Evolutionary conservation across 2,329 filamentous ascomycete genomes (phyloP).

Genomic region (Ascochyta clinopodiicola): DNA sequence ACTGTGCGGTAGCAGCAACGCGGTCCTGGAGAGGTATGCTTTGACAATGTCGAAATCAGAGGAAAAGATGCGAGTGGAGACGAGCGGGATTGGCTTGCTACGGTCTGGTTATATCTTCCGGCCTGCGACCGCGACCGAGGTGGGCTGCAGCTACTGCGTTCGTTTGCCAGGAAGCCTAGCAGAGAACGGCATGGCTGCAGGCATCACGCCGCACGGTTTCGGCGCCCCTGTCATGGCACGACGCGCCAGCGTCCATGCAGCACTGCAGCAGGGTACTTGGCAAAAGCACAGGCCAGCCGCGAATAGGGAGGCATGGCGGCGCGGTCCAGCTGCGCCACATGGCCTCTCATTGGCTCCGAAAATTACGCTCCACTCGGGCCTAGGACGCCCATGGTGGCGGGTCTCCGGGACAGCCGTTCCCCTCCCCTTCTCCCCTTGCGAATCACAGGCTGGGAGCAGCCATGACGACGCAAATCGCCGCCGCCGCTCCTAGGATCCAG

Average conservation of each 20-base stretch:
- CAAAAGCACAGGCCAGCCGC: constrained; percentile 13
- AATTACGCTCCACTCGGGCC: constrained; percentile 19
- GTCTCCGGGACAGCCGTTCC: constrained; percentile 23
- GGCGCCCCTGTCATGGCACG: constrained; percentile 27
- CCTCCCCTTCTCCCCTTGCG: constrained; percentile 10
- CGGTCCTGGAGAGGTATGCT: not conserved
- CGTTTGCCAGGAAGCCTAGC: constrained; percentile 27
- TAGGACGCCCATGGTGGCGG: constrained; percentile 21
- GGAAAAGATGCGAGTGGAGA: constrained; percentile 19
- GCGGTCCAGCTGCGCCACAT: constrained; percentile 21
- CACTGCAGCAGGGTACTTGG: constrained; percentile 25
- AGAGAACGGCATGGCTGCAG: constrained; percentile 26
- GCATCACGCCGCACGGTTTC: constrained; percentile 27
- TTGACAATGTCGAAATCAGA: constrained; percentile 16
- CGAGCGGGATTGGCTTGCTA: constrained; percentile 17
- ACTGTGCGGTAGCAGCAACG: constrained; percentile 19
- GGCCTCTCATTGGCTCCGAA: constrained; percentile 21
- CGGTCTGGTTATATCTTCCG: constrained; percentile 28
- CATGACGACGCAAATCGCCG: not conserved
- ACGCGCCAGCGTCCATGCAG: constrained; percentile 24
- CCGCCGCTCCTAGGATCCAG: constrained; percentile 16
- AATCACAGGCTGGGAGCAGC: constrained; percentile 12
- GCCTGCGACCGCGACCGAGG: constrained; percentile 11
- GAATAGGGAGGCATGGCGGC: constrained; percentile 33
- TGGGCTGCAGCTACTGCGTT: constrained; percentile 25